Conservation (phyloP, 306 rosid species). For the Ziziphus jujuba region DNA sequence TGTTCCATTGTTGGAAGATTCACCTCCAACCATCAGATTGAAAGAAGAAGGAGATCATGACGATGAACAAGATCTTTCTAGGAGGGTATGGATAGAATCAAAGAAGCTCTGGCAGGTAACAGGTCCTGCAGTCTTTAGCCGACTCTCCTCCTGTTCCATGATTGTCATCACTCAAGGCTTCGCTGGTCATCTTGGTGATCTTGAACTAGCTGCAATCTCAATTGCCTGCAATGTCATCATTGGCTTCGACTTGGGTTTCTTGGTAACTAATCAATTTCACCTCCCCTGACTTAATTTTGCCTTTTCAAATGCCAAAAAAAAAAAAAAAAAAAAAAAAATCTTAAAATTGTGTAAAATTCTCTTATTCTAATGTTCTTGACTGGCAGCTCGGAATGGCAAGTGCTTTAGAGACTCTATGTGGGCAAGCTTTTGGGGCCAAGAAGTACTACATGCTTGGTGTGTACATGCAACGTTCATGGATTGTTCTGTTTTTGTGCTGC, state of each 20-base stretch:
- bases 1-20: neutral
- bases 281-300: neutral
- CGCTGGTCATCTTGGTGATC: constrained; percentile 13
- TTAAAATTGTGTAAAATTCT: too few species aligned
- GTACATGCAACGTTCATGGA: constrained; percentile 13
- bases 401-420: constrained; percentile 12
- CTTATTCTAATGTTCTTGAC: neutral
- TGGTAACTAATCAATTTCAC: neutral
- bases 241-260: constrained; percentile 16
- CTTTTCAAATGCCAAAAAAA: too few species aligned
- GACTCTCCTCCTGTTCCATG: constrained; percentile 7
- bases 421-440: constrained; percentile 14
- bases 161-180: constrained; percentile 10
- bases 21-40: neutral
- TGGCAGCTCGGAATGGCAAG: constrained; percentile 14
- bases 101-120: too few species aligned
- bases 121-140: constrained; percentile 13
- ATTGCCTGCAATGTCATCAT: constrained; percentile 6
- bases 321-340: too few species aligned
- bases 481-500: constrained; percentile 7
- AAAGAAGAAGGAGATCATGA: too few species aligned
- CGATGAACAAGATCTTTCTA: neutral
- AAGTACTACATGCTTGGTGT: constrained; percentile 15
- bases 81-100: neutral
- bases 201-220: constrained; percentile 14